Evolutionary conservation across 2,329 filamentous ascomycete species (phyloP), one percentile per base, ranked within the genome.

Genomic region (Macrophomina phaseolina): DNA sequence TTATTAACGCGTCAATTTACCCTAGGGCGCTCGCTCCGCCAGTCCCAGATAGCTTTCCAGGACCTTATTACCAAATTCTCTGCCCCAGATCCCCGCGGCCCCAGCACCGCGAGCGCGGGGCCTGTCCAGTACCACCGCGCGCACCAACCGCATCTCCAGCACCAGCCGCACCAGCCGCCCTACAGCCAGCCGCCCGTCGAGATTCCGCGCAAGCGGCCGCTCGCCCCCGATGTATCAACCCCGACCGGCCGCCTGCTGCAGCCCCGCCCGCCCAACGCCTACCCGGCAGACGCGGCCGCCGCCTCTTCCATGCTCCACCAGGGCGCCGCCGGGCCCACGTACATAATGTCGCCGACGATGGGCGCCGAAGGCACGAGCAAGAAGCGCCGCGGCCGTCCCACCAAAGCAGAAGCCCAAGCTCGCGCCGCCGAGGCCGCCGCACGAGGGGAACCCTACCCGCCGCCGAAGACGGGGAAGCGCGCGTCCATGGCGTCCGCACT

Each of bases 351-450:
- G 12, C 70, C 75, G 5, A 66, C 63, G 23, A 68, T 73, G 30
- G 75, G 75, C 34, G 42, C 58, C 30, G 77, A 79, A 63, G 75
- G 77, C 49, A 72, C 75, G 40, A 77, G 77, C 68, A 83, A 82
- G 70, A 81, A 82, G 70, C 83, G 82, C 71, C 77, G 82, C 64
- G 82, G 82, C 36, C 75, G 82, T 64, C 82, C 82, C 7, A 82
- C 81, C 4, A 84, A 83, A 68, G 81, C 79, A 65, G 80, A 83
- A 70, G 77, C 79, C 46, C 77, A 82, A 66, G 78, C 78, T 64
- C 80, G 80, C 72, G 80, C 78, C 38, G 77, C 79, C 63, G 79
- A 76, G 67, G 78, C 79, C 63, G 74, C 75, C 52, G 76, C 76
- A 45, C 74, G 76, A 45, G 79, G 77, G 9, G 78, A 81, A 67